Percentiles rank a stretch among this genome's conserved stretches.
Conservation (phyloP, 257 asterid species). For the Salvia miltiorrhiza region DNA sequence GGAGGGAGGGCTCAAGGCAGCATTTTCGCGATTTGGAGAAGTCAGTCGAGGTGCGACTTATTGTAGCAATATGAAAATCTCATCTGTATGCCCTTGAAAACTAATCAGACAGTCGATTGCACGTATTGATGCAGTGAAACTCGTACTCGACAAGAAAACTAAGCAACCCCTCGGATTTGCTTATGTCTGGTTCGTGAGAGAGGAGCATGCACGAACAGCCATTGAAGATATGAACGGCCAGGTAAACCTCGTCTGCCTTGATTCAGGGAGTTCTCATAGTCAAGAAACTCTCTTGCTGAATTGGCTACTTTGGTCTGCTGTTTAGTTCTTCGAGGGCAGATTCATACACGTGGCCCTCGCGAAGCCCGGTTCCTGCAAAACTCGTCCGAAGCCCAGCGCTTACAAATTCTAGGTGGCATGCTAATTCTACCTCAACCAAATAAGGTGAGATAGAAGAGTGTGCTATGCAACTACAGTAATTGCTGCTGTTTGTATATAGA, state of each 20-base stretch:
- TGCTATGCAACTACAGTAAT: neutral
- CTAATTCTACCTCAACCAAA: neutral
- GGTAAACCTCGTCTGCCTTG: constrained; percentile 26
- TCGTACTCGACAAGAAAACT: constrained; percentile 41
- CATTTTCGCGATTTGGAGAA: constrained; percentile 50
- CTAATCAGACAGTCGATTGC: neutral
- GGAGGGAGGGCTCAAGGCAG: constrained; percentile 31
- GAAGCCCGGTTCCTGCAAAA: constrained; percentile 45
- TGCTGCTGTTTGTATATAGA: neutral
- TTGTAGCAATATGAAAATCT: neutral
- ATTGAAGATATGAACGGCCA: constrained; percentile 50
- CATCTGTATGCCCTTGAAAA: neutral
- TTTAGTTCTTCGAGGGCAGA: constrained; percentile 52
- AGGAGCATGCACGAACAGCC: constrained; percentile 41
- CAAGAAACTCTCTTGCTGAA: neutral
- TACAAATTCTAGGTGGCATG: constrained; percentile 40
- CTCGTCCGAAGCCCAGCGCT: constrained; percentile 25
- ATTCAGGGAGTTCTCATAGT: neutral
- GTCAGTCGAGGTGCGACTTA: constrained; percentile 43
- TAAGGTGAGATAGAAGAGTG: neutral
- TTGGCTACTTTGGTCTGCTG: constrained; percentile 1
- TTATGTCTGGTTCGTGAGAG: constrained; percentile 45
- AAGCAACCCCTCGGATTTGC: constrained; percentile 53
- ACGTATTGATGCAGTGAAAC: constrained; percentile 35
- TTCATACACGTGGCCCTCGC: constrained; percentile 44